A percentile compares a stretch with the other conserved stretches of the same genome.
phyloP scores from a whole-genome alignment of 2,329 filamentous ascomycete genomes.

The Phaeosphaeria sp. region DNA sequence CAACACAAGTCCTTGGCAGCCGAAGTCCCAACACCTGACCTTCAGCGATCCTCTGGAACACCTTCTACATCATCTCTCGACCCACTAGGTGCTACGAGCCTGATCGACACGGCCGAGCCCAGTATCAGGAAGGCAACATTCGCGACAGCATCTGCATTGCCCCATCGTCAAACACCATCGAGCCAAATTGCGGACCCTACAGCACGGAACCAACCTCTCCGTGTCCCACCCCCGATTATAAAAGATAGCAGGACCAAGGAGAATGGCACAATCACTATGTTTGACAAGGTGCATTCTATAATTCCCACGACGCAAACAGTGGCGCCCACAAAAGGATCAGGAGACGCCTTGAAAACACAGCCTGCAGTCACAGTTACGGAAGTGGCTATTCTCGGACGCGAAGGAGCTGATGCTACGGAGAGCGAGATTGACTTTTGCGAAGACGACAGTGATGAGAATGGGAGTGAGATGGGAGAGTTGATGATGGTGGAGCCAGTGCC shows the following conservation, averaged over 20 bases:
- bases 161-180: background rate
- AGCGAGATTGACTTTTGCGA: constrained; percentile 5
- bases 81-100: constrained; percentile 1
- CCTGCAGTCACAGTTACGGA: constrained; percentile 8
- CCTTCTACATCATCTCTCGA: background rate
- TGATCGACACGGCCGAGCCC: background rate
- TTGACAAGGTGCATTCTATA: no score
- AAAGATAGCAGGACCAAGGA: background rate
- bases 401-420: constrained; percentile 6
- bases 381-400: background rate
- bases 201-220: background rate
- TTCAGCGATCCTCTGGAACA: background rate
- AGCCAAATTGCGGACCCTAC: background rate
- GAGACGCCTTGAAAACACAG: constrained; percentile 3
- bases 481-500: constrained; percentile 36
- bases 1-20: background rate
- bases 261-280: background rate
- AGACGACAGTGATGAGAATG: constrained; percentile 22
- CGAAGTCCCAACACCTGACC: background rate
- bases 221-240: background rate
- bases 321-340: background rate
- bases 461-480: constrained; percentile 36
- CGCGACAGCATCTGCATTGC: background rate
- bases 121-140: background rate
- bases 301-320: background rate